Conservation (phyloP, 2,329 filamentous ascomycete species). For the Thelonectria discophora region DNA sequence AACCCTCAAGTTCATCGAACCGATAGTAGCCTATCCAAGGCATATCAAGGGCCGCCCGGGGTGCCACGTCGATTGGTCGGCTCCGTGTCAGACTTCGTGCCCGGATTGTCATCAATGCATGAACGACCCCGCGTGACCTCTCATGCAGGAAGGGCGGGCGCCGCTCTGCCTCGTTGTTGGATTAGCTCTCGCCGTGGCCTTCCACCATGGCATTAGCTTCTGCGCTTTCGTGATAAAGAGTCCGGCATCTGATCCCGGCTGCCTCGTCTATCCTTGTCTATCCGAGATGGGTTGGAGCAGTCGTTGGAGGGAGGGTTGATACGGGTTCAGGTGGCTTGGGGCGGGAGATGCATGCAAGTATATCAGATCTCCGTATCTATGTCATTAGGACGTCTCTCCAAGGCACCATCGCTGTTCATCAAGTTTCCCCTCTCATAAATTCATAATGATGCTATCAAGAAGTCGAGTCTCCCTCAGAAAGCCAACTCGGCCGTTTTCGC, state of each 20-base stretch:
- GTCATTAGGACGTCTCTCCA: background rate
- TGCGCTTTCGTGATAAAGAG: slow-evolving; percentile 14
- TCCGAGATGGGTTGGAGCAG: slow-evolving; percentile 5
- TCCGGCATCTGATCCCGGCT: slow-evolving; percentile 8
- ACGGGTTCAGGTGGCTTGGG: background rate
- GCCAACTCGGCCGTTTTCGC: background rate
- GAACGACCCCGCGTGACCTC: slow-evolving; percentile 26
- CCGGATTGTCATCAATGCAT: slow-evolving; percentile 25
- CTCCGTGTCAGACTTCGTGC: slow-evolving; percentile 7
- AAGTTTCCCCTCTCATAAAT: background rate
- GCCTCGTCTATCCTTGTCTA: background rate
- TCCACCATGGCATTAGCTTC: background rate
- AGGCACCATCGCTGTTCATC: background rate
- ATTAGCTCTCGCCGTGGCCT: too few species aligned
- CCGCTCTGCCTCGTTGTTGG: slow-evolving; percentile 12
- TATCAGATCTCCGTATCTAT: slow-evolving; percentile 17
- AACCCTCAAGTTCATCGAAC: background rate
- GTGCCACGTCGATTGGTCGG: slow-evolving; percentile 7
- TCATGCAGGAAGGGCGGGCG: slow-evolving; percentile 17
- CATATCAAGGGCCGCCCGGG: slow-evolving; percentile 1
- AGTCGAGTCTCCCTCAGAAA: background rate
- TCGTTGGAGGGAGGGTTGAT: background rate
- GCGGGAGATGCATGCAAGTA: background rate
- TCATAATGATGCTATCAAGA: slow-evolving; percentile 23
- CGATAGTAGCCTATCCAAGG: slow-evolving; percentile 22